These are phyloP conservation scores for Bjerkandera adusta DNA, from an alignment of 1,284 basidiomycete species.

Conservation along the genomic window DNA sequence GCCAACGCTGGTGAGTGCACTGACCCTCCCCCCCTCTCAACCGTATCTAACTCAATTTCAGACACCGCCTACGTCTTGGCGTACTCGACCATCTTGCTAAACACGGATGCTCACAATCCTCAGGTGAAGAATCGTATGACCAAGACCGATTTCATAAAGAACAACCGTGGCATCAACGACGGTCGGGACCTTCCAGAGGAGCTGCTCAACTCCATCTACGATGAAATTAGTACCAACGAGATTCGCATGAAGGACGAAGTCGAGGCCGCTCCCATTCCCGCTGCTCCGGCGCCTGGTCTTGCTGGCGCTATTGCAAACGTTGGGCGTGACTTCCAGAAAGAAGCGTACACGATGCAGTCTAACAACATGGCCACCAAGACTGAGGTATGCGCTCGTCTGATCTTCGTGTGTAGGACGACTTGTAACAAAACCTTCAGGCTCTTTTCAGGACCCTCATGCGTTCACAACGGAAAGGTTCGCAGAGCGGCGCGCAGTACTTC, in stretches of 20 bases:
- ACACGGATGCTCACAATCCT: slow-evolving; percentile 94
- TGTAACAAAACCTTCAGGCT: slow-evolving; percentile 47
- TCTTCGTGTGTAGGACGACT: background rate
- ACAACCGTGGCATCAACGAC: slow-evolving; percentile 95
- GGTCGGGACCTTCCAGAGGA: slow-evolving; percentile 86
- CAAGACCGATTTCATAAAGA: slow-evolving; percentile 85
- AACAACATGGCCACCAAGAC: slow-evolving; percentile 96
- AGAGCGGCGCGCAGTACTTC: slow-evolving; percentile 83
- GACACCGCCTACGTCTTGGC: slow-evolving; percentile 93
- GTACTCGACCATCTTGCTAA: slow-evolving; percentile 92
- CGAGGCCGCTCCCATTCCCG: slow-evolving; percentile 51
- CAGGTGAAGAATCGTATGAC: slow-evolving; percentile 94
- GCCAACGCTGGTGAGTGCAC: slow-evolving; percentile 70
- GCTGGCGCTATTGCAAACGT: slow-evolving; percentile 83
- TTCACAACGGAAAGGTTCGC: slow-evolving; percentile 78
- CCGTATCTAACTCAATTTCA: slow-evolving; percentile 27
- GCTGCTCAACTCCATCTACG: slow-evolving; percentile 73
- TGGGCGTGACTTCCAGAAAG: slow-evolving; percentile 89
- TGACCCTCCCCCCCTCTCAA: background rate
- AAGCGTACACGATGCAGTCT: slow-evolving; percentile 91
- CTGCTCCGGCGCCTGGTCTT: slow-evolving; percentile 65
- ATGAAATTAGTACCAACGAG: slow-evolving; percentile 89
- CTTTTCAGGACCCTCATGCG: slow-evolving; percentile 89
- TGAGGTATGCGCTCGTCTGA: slow-evolving; percentile 52
- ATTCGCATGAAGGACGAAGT: slow-evolving; percentile 98